Percentiles rank a stretch among this genome's conserved stretches.
phyloP scores from a whole-genome alignment of 306 rosid species.

The Castanea crenata region DNA sequence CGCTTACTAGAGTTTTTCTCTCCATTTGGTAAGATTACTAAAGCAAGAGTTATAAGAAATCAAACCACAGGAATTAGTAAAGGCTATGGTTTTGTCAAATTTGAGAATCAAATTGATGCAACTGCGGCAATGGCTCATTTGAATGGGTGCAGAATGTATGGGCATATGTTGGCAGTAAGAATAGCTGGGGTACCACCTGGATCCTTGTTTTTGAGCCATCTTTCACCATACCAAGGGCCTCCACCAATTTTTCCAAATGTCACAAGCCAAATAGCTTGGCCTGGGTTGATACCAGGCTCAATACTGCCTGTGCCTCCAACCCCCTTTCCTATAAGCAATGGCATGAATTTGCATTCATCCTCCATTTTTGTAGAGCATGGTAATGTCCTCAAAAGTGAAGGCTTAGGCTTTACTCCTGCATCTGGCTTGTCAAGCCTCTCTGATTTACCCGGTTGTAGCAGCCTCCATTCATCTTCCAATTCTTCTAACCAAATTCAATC shows the following conservation, averaged over 20 bases:
- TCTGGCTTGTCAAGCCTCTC: neutral
- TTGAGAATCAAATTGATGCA: slow-evolving; percentile 11
- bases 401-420: slow-evolving; percentile 11
- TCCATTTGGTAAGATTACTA: slow-evolving; percentile 24
- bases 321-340: neutral
- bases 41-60: slow-evolving; percentile 21
- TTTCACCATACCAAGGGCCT: neutral
- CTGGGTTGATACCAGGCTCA: slow-evolving; percentile 3
- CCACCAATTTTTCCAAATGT: slow-evolving; percentile 8
- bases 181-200: neutral
- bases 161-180: slow-evolving; percentile 12
- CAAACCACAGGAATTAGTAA: slow-evolving; percentile 16
- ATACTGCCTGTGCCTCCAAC: slow-evolving; percentile 19
- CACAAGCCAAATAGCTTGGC: neutral
- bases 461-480: neutral
- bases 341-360: slow-evolving; percentile 10
- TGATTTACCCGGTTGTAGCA: neutral
- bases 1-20: slow-evolving; percentile 22
- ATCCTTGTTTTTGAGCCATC: neutral
- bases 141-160: slow-evolving; percentile 24
- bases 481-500: slow-evolving; percentile 5
- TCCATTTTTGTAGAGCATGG: neutral
- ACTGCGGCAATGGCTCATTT: neutral
- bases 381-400: neutral
- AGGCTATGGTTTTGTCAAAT: slow-evolving; percentile 24